Percentiles rank a stretch among this genome's conserved stretches.
phyloP scores from a whole-genome alignment of 139 green algal genomes.

The Ettlia oleoabundans region DNA sequence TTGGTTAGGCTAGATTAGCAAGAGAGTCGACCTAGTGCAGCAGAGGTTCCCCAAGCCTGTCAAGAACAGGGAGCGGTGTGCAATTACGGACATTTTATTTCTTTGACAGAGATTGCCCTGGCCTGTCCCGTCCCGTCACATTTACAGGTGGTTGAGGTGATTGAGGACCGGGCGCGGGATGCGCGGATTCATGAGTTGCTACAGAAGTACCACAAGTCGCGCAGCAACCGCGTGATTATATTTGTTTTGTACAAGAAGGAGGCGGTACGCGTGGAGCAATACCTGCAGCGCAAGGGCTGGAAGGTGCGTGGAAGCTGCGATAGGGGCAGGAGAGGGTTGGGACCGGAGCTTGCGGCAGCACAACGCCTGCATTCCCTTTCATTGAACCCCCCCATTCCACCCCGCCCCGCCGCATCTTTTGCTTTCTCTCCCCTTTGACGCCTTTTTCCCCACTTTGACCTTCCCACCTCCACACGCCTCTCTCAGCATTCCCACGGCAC shows the following conservation, averaged over 20 bases:
- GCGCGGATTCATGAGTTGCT: conserved; percentile 79
- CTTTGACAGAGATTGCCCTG: no score
- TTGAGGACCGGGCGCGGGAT: conserved; percentile 80
- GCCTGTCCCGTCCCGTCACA: conserved; percentile 70
- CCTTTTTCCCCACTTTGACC: not conserved
- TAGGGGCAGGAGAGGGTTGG: no score
- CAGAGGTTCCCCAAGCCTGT: no score
- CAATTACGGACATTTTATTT: no score
- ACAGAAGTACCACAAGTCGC: conserved; percentile 76
- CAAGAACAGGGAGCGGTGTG: no score
- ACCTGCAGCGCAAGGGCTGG: conserved; percentile 77
- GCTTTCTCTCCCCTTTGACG: not conserved
- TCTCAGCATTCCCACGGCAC: no score
- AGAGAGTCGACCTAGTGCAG: no score
- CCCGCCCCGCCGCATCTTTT: no score
- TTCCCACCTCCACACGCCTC: not conserved
- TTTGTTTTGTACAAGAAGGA: conserved; percentile 99
- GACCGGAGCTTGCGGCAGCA: no score
- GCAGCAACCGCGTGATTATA: conserved; percentile 90
- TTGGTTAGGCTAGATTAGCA: no score
- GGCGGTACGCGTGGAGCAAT: conserved; percentile 80
- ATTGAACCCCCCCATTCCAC: no score
- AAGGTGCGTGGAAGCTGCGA: conserved; percentile 48
- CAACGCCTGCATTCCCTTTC: no score
- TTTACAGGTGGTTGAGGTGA: conserved; percentile 94